Percentiles rank a stretch among this genome's conserved stretches.
Evolutionary conservation across 2,329 filamentous ascomycete species (phyloP).

Genomic region (Scedosporium minutisporum): DNA sequence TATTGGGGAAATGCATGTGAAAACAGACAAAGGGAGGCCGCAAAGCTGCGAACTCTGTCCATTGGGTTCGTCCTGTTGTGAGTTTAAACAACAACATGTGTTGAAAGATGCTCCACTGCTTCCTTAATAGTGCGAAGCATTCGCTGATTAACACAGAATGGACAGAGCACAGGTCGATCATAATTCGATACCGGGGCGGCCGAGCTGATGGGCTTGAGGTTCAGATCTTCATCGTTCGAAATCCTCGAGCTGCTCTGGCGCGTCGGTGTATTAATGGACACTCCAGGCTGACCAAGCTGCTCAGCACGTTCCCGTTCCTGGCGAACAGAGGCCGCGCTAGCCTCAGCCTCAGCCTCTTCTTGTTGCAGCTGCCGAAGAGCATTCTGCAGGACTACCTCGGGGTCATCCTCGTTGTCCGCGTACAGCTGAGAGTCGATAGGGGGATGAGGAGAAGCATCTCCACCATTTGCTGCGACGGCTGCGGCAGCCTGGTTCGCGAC

Average conservation of each 20-base stretch:
- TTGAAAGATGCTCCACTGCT: conserved; percentile 53
- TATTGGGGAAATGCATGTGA: too few relatives aligned
- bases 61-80: too few relatives aligned
- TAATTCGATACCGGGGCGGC: conserved; percentile 33
- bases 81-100: conserved; percentile 45
- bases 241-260: conserved; percentile 12
- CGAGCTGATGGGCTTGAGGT: conserved; percentile 45
- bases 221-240: conserved; percentile 28
- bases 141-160: conserved; percentile 51
- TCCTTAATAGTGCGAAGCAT: conserved; percentile 53
- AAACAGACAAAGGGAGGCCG: too few relatives aligned
- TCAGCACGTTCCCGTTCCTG: conserved; percentile 43
- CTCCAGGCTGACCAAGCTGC: conserved; percentile 17
- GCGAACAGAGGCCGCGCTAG: conserved; percentile 43
- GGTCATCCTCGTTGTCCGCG: conserved; percentile 37
- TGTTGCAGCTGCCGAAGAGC: conserved; percentile 49
- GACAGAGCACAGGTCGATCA: conserved; percentile 45
- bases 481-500: conserved; percentile 1
- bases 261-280: conserved; percentile 15
- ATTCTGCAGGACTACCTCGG: conserved; percentile 49
- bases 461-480: conserved; percentile 3
- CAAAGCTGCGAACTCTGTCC: too few relatives aligned
- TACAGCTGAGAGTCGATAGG: conserved; percentile 25
- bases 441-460: conserved; percentile 16
- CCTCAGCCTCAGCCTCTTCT: conserved; percentile 48